Conservation (phyloP, 495 filamentous ascomycete genomes). For the Penicillium malachiteum region DNA sequence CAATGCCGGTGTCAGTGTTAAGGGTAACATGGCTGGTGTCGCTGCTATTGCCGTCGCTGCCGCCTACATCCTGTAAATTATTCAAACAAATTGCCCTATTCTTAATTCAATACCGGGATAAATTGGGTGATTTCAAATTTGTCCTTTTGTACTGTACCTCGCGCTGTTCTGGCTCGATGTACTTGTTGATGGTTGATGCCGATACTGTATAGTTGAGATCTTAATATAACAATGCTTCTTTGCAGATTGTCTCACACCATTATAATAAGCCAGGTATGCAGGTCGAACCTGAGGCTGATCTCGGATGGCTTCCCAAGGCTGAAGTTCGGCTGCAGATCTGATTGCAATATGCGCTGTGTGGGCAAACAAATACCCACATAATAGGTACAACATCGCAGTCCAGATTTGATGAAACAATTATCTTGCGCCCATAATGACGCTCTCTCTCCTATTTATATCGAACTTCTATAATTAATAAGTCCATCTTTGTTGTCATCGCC, state of each 20-base stretch:
- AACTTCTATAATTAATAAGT: too few relatives aligned
- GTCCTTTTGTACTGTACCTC: background rate
- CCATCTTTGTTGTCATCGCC: too few relatives aligned
- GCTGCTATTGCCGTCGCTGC: slow-evolving; percentile 30
- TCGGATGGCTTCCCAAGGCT: too few relatives aligned
- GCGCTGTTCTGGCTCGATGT: background rate
- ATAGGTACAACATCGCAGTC: too few relatives aligned
- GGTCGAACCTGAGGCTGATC: too few relatives aligned
- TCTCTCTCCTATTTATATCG: too few relatives aligned
- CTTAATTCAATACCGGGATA: background rate
- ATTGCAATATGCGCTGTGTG: too few relatives aligned
- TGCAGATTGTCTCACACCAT: background rate
- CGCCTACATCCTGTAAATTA: slow-evolving; percentile 31
- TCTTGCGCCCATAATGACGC: too few relatives aligned
- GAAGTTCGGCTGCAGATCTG: too few relatives aligned
- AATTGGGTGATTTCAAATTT: background rate
- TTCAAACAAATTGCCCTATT: background rate
- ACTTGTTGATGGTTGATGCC: background rate
- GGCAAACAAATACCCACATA: too few relatives aligned
- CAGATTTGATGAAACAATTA: too few relatives aligned
- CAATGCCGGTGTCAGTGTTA: slow-evolving; percentile 23
- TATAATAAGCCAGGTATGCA: too few relatives aligned
- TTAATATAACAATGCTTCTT: background rate
- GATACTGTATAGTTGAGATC: background rate
- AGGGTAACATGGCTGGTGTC: slow-evolving; percentile 33